These are phyloP conservation scores for Stagonosporopsis vannaccii DNA, from an alignment of 2,329 filamentous ascomycete genomes.

Conservation along the genomic window DNA sequence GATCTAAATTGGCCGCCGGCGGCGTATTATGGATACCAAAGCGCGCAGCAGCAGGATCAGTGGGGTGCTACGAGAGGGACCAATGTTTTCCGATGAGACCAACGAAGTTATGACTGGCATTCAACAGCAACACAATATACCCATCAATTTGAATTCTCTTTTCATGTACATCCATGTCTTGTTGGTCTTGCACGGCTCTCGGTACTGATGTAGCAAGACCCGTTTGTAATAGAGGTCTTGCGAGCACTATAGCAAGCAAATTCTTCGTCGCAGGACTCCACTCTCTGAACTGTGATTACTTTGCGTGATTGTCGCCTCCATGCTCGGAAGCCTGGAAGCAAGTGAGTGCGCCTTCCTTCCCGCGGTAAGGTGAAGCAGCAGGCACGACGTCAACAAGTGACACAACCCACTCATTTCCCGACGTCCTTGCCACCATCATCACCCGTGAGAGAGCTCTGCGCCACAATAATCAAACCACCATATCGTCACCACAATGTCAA, in stretches of 20 bases:
- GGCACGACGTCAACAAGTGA: not conserved
- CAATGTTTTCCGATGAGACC: slow-evolving; percentile 32
- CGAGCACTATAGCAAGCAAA: no score
- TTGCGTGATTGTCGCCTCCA: not conserved
- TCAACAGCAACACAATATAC: not conserved
- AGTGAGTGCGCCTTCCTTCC: not conserved
- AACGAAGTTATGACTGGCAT: not conserved
- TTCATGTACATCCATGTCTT: not conserved
- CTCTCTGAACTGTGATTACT: no score
- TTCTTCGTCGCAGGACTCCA: no score
- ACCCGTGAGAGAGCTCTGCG: not conserved
- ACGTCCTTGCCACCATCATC: not conserved
- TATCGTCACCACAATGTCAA: not conserved
- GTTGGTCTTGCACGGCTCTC: not conserved
- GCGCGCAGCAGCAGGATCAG: slow-evolving; percentile 7
- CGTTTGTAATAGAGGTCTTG: no score
- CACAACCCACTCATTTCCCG: not conserved
- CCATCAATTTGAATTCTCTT: not conserved
- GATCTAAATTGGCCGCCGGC: slow-evolving; percentile 36
- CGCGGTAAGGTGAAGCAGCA: not conserved
- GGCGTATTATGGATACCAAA: slow-evolving; percentile 38
- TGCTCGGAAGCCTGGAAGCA: not conserved
- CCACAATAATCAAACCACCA: not conserved
- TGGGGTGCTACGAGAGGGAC: slow-evolving; percentile 32
- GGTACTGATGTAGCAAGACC: no score